Conservation (phyloP, 2,329 filamentous ascomycete species). For the Dothiorella sarmentorum region DNA sequence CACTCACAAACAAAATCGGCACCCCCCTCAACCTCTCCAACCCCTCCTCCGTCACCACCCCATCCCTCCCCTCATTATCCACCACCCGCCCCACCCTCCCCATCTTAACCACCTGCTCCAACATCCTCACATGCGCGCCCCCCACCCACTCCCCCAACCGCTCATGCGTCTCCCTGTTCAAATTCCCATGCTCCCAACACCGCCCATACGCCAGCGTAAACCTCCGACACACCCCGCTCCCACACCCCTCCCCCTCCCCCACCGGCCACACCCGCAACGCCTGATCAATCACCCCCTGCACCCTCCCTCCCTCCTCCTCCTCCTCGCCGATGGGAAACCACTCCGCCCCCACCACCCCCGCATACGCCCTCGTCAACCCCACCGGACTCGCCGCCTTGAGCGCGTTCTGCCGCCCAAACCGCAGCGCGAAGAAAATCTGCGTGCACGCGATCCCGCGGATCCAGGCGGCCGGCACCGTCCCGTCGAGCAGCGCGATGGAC, state of each 20-base stretch:
- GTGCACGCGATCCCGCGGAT: slow-evolving; percentile 57
- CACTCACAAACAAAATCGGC: slow-evolving; percentile 21
- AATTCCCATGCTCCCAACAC: slow-evolving; percentile 61
- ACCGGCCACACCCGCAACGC: slow-evolving; percentile 57
- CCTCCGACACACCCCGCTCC: slow-evolving; percentile 60
- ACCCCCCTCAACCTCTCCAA: slow-evolving; percentile 20
- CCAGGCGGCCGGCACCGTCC: slow-evolving; percentile 56
- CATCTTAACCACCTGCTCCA: slow-evolving; percentile 56
- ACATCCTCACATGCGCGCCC: slow-evolving; percentile 58
- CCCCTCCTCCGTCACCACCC: slow-evolving; percentile 19
- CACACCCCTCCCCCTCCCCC: slow-evolving; percentile 55
- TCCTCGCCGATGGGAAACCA: not conserved
- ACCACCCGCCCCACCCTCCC: slow-evolving; percentile 32
- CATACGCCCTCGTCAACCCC: slow-evolving; percentile 16
- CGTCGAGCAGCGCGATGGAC: slow-evolving; percentile 58
- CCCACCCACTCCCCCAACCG: slow-evolving; percentile 61
- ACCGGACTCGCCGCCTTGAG: slow-evolving; percentile 43
- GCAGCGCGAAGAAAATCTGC: slow-evolving; percentile 63
- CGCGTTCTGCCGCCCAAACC: slow-evolving; percentile 56
- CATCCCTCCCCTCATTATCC: slow-evolving; percentile 3
- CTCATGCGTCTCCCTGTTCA: slow-evolving; percentile 63
- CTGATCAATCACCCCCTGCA: slow-evolving; percentile 33
- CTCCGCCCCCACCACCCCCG: not conserved
- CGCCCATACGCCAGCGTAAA: slow-evolving; percentile 58
- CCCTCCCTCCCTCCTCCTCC: not conserved